phyloP scores from a whole-genome alignment of 2,329 filamentous ascomycete species.

The Xylariaceae sp. region DNA sequence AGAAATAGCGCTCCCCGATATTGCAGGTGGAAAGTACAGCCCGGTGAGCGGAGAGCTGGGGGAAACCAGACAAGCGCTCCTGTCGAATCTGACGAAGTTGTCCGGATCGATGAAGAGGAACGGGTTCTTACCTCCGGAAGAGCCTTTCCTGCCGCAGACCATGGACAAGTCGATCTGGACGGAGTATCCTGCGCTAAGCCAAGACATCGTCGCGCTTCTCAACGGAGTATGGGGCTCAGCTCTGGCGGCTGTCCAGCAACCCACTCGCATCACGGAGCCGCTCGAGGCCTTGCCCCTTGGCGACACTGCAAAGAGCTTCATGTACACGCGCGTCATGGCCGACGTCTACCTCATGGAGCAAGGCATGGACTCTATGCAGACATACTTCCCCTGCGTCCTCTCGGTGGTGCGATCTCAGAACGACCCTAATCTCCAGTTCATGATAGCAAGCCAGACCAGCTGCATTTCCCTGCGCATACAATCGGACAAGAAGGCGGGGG shows the following conservation, averaged over 20 bases:
- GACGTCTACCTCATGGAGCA: constrained; percentile 68
- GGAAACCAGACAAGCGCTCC: constrained; percentile 47
- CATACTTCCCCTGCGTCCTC: constrained; percentile 65
- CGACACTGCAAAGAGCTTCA: constrained; percentile 68
- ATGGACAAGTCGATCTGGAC: constrained; percentile 80
- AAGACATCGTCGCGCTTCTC: constrained; percentile 64
- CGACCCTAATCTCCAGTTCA: constrained; percentile 62
- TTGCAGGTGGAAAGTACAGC: constrained; percentile 35
- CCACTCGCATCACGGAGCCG: constrained; percentile 42
- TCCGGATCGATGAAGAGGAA: constrained; percentile 80
- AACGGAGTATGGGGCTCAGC: constrained; percentile 51
- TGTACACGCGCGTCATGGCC: constrained; percentile 70
- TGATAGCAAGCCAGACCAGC: constrained; percentile 73
- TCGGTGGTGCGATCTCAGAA: constrained; percentile 65
- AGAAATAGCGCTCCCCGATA: constrained; percentile 44
- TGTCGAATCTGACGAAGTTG: constrained; percentile 63
- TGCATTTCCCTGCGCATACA: constrained; percentile 69
- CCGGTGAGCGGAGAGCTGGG: constrained; percentile 39
- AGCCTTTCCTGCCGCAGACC: constrained; percentile 63
- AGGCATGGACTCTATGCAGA: constrained; percentile 58
- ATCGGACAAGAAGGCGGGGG: constrained; percentile 56
- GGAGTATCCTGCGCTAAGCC: constrained; percentile 64
- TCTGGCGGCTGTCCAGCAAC: constrained; percentile 40
- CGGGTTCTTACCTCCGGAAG: constrained; percentile 64
- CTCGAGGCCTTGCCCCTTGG: constrained; percentile 66